Percentiles rank a stretch among this genome's conserved stretches.
Conservation (phyloP, 2,329 filamentous ascomycete genomes). For the Neofusicoccum ribis region DNA sequence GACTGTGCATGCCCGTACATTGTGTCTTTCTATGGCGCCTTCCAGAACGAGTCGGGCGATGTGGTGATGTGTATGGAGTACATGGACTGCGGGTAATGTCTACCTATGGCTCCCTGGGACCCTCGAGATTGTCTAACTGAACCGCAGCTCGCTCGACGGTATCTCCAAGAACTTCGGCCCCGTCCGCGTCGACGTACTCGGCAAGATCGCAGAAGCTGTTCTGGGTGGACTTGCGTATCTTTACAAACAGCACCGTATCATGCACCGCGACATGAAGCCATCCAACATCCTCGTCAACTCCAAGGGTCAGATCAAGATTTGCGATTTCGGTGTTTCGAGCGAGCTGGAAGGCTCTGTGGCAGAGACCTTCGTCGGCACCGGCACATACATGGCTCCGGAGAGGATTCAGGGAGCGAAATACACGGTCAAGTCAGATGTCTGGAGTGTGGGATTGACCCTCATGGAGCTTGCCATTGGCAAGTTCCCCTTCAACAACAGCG, state of each 20-base stretch:
- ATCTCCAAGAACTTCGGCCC: slow-evolving; percentile 95
- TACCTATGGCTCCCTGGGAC: not conserved
- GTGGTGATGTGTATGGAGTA: slow-evolving; percentile 99
- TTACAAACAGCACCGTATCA: slow-evolving; percentile 93
- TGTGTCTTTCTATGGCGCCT: slow-evolving; percentile 96
- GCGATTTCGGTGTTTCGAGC: slow-evolving; percentile 97
- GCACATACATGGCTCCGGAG: slow-evolving; percentile 99
- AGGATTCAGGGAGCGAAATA: slow-evolving; percentile 96
- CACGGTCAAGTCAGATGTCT: slow-evolving; percentile 97
- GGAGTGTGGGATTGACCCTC: slow-evolving; percentile 92
- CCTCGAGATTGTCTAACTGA: not conserved
- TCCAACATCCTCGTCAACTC: slow-evolving; percentile 98
- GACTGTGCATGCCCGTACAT: slow-evolving; percentile 97
- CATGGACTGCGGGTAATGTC: slow-evolving; percentile 91
- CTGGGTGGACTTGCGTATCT: slow-evolving; percentile 92
- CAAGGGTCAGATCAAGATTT: slow-evolving; percentile 90
- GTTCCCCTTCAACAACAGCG: slow-evolving; percentile 90
- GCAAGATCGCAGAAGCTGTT: slow-evolving; percentile 96
- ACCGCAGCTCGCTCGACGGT: slow-evolving; percentile 77
- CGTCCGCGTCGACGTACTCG: slow-evolving; percentile 90
- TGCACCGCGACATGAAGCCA: slow-evolving; percentile 98
- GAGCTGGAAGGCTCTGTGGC: slow-evolving; percentile 97
- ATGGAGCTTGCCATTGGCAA: slow-evolving; percentile 98
- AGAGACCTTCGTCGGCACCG: slow-evolving; percentile 97
- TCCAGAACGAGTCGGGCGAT: slow-evolving; percentile 93